Percentiles rank a stretch among this genome's conserved stretches.
phyloP scores from a whole-genome alignment of 2,329 filamentous ascomycete genomes.

The Xylaria polymorpha region DNA sequence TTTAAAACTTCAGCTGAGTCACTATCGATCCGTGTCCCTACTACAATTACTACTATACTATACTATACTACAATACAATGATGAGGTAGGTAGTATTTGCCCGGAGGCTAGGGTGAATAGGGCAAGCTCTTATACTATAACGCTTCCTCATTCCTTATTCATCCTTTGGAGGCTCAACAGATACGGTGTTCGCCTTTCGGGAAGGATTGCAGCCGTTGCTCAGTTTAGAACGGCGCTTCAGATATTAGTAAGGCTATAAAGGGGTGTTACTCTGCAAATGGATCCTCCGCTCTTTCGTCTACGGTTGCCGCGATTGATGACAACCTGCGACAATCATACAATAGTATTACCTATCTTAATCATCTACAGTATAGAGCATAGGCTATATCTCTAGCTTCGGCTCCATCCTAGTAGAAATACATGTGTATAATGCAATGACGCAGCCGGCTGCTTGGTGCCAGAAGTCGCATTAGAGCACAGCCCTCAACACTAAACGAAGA shows the following conservation, averaged over 20 bases:
- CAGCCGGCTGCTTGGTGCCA: neutral
- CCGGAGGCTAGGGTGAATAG: constrained; percentile 9
- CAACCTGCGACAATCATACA: constrained; percentile 1
- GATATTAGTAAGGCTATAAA: constrained; percentile 35
- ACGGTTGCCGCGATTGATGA: constrained; percentile 6
- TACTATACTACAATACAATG: constrained; percentile 17
- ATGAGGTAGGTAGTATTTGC: neutral
- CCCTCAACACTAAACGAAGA: neutral
- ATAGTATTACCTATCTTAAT: neutral
- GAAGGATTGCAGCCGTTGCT: constrained; percentile 32
- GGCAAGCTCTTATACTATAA: constrained; percentile 1
- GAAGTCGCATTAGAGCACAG: neutral
- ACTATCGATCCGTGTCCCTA: constrained; percentile 8
- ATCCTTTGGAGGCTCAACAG: constrained; percentile 36
- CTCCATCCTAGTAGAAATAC: neutral
- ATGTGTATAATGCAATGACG: neutral
- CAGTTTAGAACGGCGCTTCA: constrained; percentile 27
- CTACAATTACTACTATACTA: neutral
- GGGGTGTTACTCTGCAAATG: constrained; percentile 25
- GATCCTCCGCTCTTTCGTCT: constrained; percentile 15
- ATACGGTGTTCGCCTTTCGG: constrained; percentile 23
- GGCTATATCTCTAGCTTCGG: constrained; percentile 11
- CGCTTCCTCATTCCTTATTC: constrained; percentile 32
- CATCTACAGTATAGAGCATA: neutral
- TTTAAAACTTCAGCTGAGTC: constrained; percentile 26